Evolutionary conservation across 257 asterid species (phyloP).

Genomic region (Leonotis leonurus): DNA sequence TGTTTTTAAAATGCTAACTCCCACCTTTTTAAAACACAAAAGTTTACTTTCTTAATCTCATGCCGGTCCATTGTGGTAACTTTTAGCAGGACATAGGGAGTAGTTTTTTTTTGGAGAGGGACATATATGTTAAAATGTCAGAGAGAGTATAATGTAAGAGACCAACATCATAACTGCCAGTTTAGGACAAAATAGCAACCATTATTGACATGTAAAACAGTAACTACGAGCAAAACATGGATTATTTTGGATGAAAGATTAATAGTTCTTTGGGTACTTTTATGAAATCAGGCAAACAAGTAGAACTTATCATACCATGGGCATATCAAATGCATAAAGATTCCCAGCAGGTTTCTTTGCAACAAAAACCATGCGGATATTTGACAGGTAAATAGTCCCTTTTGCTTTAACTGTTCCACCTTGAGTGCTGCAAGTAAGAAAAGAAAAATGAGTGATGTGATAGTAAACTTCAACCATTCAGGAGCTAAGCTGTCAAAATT

Average conservation of each 20-base stretch:
- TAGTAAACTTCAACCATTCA: background rate
- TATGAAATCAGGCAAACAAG: background rate
- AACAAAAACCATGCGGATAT: slow-evolving; percentile 90
- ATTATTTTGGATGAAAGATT: background rate
- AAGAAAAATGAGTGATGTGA: background rate
- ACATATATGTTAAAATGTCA: too few species aligned
- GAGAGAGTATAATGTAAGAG: too few species aligned
- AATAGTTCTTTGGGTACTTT: background rate
- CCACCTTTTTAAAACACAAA: too few species aligned
- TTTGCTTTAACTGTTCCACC: slow-evolving; percentile 73
- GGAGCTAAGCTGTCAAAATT: background rate
- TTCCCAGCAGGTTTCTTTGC: slow-evolving; percentile 64
- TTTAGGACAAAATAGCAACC: background rate
- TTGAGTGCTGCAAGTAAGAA: slow-evolving; percentile 39
- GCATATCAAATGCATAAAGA: slow-evolving; percentile 76
- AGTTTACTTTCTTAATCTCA: too few species aligned
- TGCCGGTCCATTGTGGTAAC: too few species aligned
- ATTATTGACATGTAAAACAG: background rate
- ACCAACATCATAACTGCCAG: background rate
- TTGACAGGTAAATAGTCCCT: slow-evolving; percentile 86
- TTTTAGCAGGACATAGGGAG: too few species aligned
- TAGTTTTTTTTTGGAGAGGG: too few species aligned
- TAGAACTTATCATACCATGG: slow-evolving; percentile 61
- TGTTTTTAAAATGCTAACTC: too few species aligned
- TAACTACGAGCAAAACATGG: background rate